A percentile compares a stretch with the other conserved stretches of the same genome.
phyloP scores from a whole-genome alignment of 1,284 basidiomycete genomes.

The Cutaneotrichosporon cyanovorans region DNA sequence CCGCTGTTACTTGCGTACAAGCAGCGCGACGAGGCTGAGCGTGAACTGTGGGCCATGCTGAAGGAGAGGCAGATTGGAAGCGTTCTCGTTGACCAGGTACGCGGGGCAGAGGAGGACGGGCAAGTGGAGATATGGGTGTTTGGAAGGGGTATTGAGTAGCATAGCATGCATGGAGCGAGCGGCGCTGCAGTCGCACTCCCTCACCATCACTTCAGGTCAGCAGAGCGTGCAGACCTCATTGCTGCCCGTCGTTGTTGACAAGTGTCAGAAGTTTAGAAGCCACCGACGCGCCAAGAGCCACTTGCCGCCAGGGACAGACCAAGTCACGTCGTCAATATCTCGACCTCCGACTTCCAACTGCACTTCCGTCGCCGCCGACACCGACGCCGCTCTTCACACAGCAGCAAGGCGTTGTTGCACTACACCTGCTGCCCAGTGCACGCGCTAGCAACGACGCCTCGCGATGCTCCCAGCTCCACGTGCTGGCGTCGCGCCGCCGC shows the following conservation, averaged over 20 bases:
- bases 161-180: background rate
- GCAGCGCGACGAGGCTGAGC: slow-evolving; percentile 65
- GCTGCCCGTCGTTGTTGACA: too few relatives aligned
- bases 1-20: slow-evolving; percentile 68
- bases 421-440: too few relatives aligned
- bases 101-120: slow-evolving; percentile 50
- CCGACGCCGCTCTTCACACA: background rate
- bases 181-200: background rate
- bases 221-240: too few relatives aligned
- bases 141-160: background rate
- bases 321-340: too few relatives aligned
- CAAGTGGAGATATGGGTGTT: slow-evolving; percentile 64
- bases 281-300: too few relatives aligned
- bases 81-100: slow-evolving; percentile 51
- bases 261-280: too few relatives aligned
- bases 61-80: slow-evolving; percentile 36
- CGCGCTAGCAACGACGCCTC: background rate
- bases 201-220: too few relatives aligned
- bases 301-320: too few relatives aligned
- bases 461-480: slow-evolving; percentile 25
- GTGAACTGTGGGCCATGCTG: slow-evolving; percentile 62
- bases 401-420: background rate
- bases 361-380: too few relatives aligned
- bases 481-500: slow-evolving; percentile 9
- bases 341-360: too few relatives aligned